Evolutionary conservation across 179 eudicot genomes (phyloP), one percentile per base, ranked within the genome.

Genomic region (Sideroxylon spinosum): DNA sequence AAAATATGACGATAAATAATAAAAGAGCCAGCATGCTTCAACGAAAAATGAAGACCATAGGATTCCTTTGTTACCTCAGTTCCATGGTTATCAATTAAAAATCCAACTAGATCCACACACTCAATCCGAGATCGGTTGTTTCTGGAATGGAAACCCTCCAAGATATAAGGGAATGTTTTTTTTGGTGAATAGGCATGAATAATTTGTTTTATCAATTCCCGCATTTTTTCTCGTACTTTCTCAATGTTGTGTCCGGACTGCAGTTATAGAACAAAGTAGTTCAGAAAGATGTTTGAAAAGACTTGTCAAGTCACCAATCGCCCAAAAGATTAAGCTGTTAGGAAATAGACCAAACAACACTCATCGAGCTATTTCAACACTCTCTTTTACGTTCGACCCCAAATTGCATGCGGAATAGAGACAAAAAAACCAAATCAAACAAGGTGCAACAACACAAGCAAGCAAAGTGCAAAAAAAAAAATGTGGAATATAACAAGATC

Each of bases 201-300:
- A 9, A 92, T 86, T 84, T 89, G 93, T 82, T 91, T 95, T 63
- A 83, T 89, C 80, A 95, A 81, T 83, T 95, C 98, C 74, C 98
- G 87, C 84, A 95, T 85, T 79, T 95, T 95, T 69, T 93, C 98
- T 74, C 99, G 86, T 37, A 95, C 85, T 82, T 92, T 95, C 83
- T 95, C 99, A 64, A 92, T 95, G 84, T 95, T 93, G 85, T 95
- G 99, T 67, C 99, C 97, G 78, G 90, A 88, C 98, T 95, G 87
- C 83, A 88, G 48, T 16, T 63, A 62, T 50, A 82, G 44, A 68
- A 75, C 23, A 53, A 73, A 71, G 52, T 44, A 16, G 56, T 10
- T 52, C 49, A 70, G 29, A 62, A 74, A 71, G 62, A 79, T 0
- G 76, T 64, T 23, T 7, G 23, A 12, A 12, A 80, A 52, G 29